A percentile compares a stretch with the other conserved stretches of the same genome.
These are phyloP conservation scores for Phlebopus sp. DNA, from an alignment of 1,284 basidiomycete species.

Conservation along the genomic window DNA sequence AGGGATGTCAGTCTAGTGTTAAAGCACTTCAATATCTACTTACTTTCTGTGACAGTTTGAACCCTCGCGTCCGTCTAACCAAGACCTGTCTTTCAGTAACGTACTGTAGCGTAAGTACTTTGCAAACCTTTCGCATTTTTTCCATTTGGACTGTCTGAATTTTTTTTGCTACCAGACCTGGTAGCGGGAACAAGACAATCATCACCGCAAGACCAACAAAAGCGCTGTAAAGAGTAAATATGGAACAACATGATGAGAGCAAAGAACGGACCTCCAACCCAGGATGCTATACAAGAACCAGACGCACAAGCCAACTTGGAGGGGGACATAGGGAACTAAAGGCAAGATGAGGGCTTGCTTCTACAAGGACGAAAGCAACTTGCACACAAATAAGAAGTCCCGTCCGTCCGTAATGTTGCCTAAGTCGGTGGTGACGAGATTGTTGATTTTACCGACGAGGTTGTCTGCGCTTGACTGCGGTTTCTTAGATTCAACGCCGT, in stretches of 20 bases:
- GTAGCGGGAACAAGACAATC: conserved; percentile 10
- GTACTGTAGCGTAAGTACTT: background rate
- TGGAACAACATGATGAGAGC: background rate
- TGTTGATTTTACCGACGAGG: conserved; percentile 53
- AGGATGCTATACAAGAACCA: conserved; percentile 46
- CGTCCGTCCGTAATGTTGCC: conserved; percentile 42
- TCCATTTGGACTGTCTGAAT: conserved; percentile 7
- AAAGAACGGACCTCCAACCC: conserved; percentile 30
- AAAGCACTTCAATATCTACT: background rate
- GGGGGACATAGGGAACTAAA: conserved; percentile 38
- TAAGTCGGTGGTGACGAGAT: conserved; percentile 48
- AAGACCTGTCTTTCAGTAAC: background rate
- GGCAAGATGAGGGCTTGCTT: background rate
- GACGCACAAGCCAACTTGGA: conserved; percentile 44
- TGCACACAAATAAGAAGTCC: conserved; percentile 39
- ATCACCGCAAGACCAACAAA: conserved; percentile 13
- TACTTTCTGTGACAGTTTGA: conserved; percentile 11
- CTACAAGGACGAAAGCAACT: background rate
- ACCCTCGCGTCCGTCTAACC: conserved; percentile 9
- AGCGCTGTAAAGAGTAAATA: conserved; percentile 2
- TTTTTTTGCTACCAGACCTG: conserved; percentile 8
- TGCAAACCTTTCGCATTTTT: conserved; percentile 12
- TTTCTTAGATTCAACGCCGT: background rate
- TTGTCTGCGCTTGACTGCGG: conserved; percentile 10
- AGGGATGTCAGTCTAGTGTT: too few relatives aligned